A percentile compares a stretch with the other conserved stretches of the same genome.
Evolutionary conservation across 2,329 filamentous ascomycete genomes (phyloP).

Genomic region (Talaromyces sp.): DNA sequence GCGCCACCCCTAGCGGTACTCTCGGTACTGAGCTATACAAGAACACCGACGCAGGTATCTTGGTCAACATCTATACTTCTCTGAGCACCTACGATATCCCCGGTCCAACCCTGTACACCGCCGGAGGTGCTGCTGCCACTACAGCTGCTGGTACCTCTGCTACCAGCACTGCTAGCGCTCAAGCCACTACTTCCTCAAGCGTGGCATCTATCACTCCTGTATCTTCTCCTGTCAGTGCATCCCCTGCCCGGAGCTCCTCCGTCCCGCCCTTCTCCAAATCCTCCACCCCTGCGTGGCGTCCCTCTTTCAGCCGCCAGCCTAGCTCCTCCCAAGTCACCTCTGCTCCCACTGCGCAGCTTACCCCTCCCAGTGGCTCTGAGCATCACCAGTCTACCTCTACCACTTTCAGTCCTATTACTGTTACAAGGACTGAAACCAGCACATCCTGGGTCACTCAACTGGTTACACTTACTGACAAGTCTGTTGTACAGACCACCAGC

Average conservation of each 20-base stretch:
- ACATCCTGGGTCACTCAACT: conserved; percentile 23
- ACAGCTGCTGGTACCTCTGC: conserved; percentile 11
- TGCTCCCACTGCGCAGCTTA: conserved; percentile 5
- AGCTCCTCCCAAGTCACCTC: conserved; percentile 5
- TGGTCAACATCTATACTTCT: conserved; percentile 61
- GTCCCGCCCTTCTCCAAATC: conserved; percentile 17
- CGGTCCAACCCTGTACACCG: conserved; percentile 47
- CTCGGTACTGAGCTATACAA: conserved; percentile 61
- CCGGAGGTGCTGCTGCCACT: conserved; percentile 15
- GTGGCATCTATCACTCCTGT: neutral
- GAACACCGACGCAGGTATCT: conserved; percentile 59
- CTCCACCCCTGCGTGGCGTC: conserved; percentile 12
- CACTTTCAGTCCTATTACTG: conserved; percentile 9
- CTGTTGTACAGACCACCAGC: conserved; percentile 27
- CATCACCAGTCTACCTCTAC: conserved; percentile 14
- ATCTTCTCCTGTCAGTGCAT: conserved; percentile 20
- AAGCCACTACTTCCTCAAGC: neutral
- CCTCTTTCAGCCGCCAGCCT: conserved; percentile 11
- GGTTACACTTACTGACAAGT: conserved; percentile 22
- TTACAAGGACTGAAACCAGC: conserved; percentile 2
- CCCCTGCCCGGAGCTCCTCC: conserved; percentile 17
- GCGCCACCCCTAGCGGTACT: conserved; percentile 50
- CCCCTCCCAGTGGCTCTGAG: conserved; percentile 10
- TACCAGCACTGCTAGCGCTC: conserved; percentile 1
- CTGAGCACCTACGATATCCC: conserved; percentile 54